These are phyloP conservation scores for Agrostemma githago DNA, from an alignment of 148 eudicot genomes.

Conservation along the genomic window DNA sequence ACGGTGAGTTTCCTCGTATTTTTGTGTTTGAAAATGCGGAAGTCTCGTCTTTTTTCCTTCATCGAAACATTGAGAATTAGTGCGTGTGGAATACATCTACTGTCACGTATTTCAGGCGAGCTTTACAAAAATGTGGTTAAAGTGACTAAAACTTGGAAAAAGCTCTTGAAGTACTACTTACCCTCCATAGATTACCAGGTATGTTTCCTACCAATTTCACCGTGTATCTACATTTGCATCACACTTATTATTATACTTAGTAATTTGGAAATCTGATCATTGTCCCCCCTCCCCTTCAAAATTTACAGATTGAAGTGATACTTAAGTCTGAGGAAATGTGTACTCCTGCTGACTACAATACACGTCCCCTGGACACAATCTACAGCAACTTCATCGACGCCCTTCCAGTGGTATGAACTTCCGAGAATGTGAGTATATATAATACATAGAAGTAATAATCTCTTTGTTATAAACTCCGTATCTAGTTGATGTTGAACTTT, in stretches of 20 bases:
- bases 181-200: slow-evolving; percentile 84
- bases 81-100: no score
- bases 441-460: neutral
- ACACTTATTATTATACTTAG: neutral
- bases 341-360: slow-evolving; percentile 97
- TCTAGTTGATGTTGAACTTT: slow-evolving; percentile 19
- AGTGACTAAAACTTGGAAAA: slow-evolving; percentile 54
- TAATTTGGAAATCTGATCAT: neutral
- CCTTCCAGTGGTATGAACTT: slow-evolving; percentile 81
- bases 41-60: no score
- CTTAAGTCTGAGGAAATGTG: slow-evolving; percentile 92
- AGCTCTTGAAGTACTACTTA: slow-evolving; percentile 63
- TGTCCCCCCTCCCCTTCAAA: no score
- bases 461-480: no score
- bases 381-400: slow-evolving; percentile 99
- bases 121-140: slow-evolving; percentile 43
- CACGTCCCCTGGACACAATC: slow-evolving; percentile 90
- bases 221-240: neutral
- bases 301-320: slow-evolving; percentile 84
- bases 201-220: neutral
- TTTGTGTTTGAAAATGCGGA: no score
- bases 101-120: slow-evolving; percentile 36
- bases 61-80: neutral
- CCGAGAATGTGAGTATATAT: neutral
- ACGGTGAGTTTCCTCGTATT: slow-evolving; percentile 45